These are phyloP conservation scores for Cordyceps cateniannulata DNA, from an alignment of 2,329 filamentous ascomycete genomes.

Conservation along the genomic window DNA sequence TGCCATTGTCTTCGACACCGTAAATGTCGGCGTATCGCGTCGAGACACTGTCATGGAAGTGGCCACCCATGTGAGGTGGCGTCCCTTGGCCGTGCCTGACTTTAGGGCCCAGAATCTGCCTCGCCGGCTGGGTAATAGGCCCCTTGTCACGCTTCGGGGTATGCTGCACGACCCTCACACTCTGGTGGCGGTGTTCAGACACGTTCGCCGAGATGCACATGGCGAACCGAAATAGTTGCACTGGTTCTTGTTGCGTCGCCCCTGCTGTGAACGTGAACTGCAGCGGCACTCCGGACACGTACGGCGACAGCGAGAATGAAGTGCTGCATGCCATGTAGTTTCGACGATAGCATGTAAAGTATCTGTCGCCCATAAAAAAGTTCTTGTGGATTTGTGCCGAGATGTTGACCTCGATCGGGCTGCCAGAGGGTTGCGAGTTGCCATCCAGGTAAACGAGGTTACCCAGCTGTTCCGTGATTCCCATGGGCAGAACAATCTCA, in stretches of 20 bases:
- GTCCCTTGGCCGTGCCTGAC: not conserved
- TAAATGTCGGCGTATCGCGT: not conserved
- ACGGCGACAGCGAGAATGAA: conserved; percentile 64
- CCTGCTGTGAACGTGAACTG: conserved; percentile 43
- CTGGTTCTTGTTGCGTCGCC: conserved; percentile 39
- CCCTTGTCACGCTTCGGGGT: conserved; percentile 89
- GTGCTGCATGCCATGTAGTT: conserved; percentile 88
- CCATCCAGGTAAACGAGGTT: conserved; percentile 55
- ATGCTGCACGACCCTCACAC: conserved; percentile 80
- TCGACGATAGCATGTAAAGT: conserved; percentile 88
- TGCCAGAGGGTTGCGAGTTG: conserved; percentile 37
- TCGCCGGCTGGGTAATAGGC: conserved; percentile 67
- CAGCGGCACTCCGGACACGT: conserved; percentile 38
- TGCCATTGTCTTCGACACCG: conserved; percentile 18
- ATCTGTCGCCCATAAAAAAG: conserved; percentile 72
- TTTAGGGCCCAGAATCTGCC: conserved; percentile 62
- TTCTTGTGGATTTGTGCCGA: conserved; percentile 81
- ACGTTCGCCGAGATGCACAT: conserved; percentile 82
- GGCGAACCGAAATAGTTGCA: conserved; percentile 65
- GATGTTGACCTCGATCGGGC: conserved; percentile 39
- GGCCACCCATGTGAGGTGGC: not conserved
- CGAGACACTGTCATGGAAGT: not conserved
- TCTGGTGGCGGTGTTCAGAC: conserved; percentile 67
- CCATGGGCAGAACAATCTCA: conserved; percentile 10
- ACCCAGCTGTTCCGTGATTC: conserved; percentile 44